Percentiles rank a stretch among this genome's conserved stretches.
phyloP scores from a whole-genome alignment of 805 yeast species.

The Ogataea pini region DNA sequence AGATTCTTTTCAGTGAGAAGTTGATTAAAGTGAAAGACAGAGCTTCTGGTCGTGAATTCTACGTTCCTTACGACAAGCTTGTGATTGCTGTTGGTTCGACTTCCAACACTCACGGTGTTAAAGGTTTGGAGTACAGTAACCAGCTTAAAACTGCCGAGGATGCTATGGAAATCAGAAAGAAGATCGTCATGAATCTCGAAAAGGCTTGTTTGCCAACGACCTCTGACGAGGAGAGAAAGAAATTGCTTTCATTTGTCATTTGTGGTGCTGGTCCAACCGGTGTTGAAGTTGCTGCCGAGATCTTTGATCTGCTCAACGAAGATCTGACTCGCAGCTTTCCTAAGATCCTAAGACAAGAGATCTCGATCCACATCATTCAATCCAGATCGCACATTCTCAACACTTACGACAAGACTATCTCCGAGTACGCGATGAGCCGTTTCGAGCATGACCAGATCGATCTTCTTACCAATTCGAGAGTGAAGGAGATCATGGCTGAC shows the following conservation, averaged over 20 bases:
- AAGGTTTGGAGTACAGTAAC: constrained; percentile 62
- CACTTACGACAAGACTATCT: constrained; percentile 65
- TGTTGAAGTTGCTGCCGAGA: constrained; percentile 73
- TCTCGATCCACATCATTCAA: constrained; percentile 68
- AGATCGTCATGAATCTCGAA: constrained; percentile 57
- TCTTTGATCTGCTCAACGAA: constrained; percentile 64
- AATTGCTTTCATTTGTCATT: constrained; percentile 60
- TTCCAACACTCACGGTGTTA: constrained; percentile 69
- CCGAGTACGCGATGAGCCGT: constrained; percentile 64
- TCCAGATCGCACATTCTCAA: constrained; percentile 67
- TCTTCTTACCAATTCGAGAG: constrained; percentile 64
- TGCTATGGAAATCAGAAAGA: constrained; percentile 55
- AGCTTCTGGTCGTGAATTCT: constrained; percentile 49
- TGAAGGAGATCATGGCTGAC: constrained; percentile 55
- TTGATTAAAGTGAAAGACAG: constrained; percentile 56
- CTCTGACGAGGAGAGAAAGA: constrained; percentile 60
- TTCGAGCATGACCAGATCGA: constrained; percentile 65
- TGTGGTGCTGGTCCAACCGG: constrained; percentile 82
- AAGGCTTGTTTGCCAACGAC: constrained; percentile 67
- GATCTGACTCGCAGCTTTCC: constrained; percentile 61
- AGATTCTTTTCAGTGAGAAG: constrained; percentile 55
- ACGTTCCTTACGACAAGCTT: constrained; percentile 71
- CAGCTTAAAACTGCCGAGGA: constrained; percentile 68
- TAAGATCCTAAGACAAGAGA: constrained; percentile 57
- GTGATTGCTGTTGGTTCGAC: constrained; percentile 71